These are phyloP conservation scores for Pichia sp. DNA, from an alignment of 1,139 yeast genomes.

Conservation along the genomic window DNA sequence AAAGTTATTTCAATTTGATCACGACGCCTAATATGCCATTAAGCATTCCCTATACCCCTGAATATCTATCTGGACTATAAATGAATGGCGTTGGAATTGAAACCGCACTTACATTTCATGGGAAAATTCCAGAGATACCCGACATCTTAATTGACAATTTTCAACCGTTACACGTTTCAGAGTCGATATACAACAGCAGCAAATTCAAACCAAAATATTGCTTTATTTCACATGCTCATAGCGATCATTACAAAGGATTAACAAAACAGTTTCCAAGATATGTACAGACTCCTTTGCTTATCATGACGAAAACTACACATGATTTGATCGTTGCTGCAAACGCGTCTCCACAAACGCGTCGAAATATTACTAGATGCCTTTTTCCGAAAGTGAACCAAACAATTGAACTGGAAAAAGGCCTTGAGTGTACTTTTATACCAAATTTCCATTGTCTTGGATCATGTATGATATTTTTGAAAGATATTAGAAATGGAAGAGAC, in stretches of 20 bases:
- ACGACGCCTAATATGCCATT: too few relatives aligned
- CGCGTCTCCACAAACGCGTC: background rate
- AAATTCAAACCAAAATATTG: constrained; percentile 7
- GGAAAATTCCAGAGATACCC: constrained; percentile 10
- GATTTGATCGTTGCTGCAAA: constrained; percentile 2
- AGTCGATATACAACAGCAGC: background rate
- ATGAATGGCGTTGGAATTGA: too few relatives aligned
- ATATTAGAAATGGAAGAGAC: background rate
- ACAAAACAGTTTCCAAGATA: background rate
- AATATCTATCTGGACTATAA: too few relatives aligned
- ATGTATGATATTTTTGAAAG: constrained; percentile 14
- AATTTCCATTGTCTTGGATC: constrained; percentile 21
- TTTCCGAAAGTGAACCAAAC: constrained; percentile 3
- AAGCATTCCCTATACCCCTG: too few relatives aligned
- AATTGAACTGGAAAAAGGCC: background rate
- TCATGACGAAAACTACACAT: constrained; percentile 7
- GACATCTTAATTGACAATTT: constrained; percentile 15
- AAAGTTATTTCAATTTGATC: too few relatives aligned
- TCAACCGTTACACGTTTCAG: background rate
- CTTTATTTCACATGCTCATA: constrained; percentile 17
- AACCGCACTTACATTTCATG: constrained; percentile 12
- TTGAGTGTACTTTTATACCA: constrained; percentile 14
- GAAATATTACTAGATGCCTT: background rate
- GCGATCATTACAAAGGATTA: constrained; percentile 13
- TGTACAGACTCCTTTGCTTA: background rate